Conservation (phyloP, 192 early-diverging fungal genomes). For the Cladochytrium replicatum region DNA sequence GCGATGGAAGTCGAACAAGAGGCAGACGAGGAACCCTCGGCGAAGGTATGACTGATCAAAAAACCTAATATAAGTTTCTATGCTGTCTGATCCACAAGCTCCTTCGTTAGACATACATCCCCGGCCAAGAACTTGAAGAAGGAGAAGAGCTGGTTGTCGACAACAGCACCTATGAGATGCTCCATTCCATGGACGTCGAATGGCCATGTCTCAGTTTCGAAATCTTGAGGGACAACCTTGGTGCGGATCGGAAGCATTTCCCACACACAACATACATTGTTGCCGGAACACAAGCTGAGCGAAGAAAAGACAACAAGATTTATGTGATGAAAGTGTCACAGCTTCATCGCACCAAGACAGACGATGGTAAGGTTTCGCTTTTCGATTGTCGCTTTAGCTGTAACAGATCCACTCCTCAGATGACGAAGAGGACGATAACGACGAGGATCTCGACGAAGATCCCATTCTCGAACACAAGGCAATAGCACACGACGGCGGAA, state of each 20-base stretch:
- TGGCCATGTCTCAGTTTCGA: conserved; percentile 98
- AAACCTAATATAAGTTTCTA: neutral
- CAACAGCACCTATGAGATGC: conserved; percentile 92
- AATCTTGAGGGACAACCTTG: conserved; percentile 79
- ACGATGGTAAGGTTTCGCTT: conserved; percentile 45
- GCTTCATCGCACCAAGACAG: conserved; percentile 84
- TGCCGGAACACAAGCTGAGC: conserved; percentile 85
- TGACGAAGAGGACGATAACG: conserved; percentile 60
- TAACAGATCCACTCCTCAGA: conserved; percentile 28
- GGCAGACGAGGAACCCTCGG: conserved; percentile 46
- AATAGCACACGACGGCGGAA: conserved; percentile 78
- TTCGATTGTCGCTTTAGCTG: conserved; percentile 3
- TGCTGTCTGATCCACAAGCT: neutral
- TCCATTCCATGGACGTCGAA: conserved; percentile 82
- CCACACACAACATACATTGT: conserved; percentile 89
- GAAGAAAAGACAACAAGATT: conserved; percentile 75
- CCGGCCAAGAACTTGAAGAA: conserved; percentile 74
- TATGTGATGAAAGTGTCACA: conserved; percentile 94
- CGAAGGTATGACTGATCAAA: conserved; percentile 57
- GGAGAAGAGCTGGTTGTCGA: conserved; percentile 91
- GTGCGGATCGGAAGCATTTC: conserved; percentile 45
- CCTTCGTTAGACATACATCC: conserved; percentile 23
- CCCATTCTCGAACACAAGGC: conserved; percentile 79
- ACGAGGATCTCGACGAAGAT: conserved; percentile 87
- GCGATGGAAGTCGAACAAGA: conserved; percentile 49